Evolutionary conservation across 495 filamentous ascomycete species (phyloP), one percentile per base, ranked within the genome.

Genomic region (Annulohypoxylon maeteangense): DNA sequence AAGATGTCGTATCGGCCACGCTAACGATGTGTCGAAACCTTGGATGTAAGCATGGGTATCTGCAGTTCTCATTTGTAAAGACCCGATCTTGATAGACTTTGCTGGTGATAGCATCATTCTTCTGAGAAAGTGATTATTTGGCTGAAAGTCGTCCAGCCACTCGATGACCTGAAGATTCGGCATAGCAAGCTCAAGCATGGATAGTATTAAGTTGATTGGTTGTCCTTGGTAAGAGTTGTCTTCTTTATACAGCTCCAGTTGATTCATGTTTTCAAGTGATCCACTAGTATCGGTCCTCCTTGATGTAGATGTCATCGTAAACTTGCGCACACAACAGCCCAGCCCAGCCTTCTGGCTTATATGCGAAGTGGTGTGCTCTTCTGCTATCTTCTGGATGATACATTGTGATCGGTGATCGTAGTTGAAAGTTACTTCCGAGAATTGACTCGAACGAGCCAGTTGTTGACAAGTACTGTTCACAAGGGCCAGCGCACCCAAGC

Each of bases 371-470:
- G 20, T 42, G 11, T 29, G 27, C 20, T 59, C 55, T 4, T 42
- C 20, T 10, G 14, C 25, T 12, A 60, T 40, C 38, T 31, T 47
- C 10, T 27, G 4, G 16, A 32, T 2, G 12, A 60, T 16, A 4
- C 42, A 16, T n/a, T 12, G 23, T 12, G 38, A 11, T 6, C 11
- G 14, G 10, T 2, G 34, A 27, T 18, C 27, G 18, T 57, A 50
- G 20, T 57, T 16, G 20, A 65, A 65, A 31, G 14, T 11, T 2
- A 65, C 44, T 2, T 22, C 29, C 14, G 53, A 53, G 23, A 65
- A 65, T 25, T 57, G 62, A 40, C 51, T 36, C 16, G 62, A 65
- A 14, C 62, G 62, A 45, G 62, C 62, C 29, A 65, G 23, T 12
- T 65, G 62, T 22, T 42, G 45, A 27, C 62, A 65, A 14, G 32